A percentile compares a stretch with the other conserved stretches of the same genome.
These are phyloP conservation scores for Paramecium primaurelia DNA, from an alignment of 73 alveolate genomes.

Conservation along the genomic window DNA sequence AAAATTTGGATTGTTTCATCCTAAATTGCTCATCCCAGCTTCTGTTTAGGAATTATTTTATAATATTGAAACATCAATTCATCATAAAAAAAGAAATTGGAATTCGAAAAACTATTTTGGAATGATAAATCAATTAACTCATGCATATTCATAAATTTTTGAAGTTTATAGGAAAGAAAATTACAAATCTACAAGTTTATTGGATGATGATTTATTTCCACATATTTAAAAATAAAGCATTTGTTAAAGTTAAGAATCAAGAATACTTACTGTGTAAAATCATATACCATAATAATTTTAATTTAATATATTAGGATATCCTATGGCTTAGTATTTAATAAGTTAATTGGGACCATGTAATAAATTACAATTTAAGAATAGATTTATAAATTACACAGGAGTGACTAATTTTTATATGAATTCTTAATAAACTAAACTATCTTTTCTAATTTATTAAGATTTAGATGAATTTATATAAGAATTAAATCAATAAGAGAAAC, in stretches of 20 bases:
- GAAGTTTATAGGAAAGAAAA: not conserved
- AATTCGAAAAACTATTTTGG: not conserved
- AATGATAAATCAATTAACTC: not conserved
- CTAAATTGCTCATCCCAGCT: not conserved
- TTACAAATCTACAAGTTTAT: not conserved
- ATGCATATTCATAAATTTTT: not conserved
- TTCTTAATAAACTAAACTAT: not conserved
- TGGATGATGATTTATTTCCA: not conserved
- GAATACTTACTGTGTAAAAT: not conserved
- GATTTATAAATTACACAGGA: not conserved
- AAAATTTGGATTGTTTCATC: not conserved
- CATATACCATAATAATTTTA: not conserved
- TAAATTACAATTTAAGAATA: not conserved
- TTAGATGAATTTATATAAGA: not conserved
- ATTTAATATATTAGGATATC: not conserved
- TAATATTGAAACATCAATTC: not conserved
- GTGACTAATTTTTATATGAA: not conserved
- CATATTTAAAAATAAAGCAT: not conserved
- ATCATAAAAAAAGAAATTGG: constrained; percentile 25
- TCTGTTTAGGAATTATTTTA: not conserved
- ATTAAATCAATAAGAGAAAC: not conserved
- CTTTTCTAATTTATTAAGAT: not conserved
- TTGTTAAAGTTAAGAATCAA: not conserved
- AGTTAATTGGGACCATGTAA: not conserved
- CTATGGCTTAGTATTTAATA: not conserved